Conservation (phyloP, 352 stramenopile genomes). For the Pseudoperonospora humuli region DNA sequence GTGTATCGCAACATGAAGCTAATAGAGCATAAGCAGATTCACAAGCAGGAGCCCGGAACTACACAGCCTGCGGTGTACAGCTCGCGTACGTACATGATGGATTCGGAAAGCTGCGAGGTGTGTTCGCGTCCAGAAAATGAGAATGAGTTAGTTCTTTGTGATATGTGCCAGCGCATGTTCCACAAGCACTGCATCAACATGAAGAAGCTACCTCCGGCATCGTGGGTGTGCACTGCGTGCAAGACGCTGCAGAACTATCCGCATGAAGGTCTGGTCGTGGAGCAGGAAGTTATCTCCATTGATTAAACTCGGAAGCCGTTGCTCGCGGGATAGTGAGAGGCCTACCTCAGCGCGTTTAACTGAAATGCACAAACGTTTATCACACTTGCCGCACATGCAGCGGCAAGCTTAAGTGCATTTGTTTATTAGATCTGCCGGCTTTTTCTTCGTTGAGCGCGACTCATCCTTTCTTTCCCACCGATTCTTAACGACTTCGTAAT, state of each 20-base stretch:
- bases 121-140: conserved; percentile 52
- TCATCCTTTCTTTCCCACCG: conserved; percentile 57
- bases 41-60: conserved; percentile 57
- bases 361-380: conserved; percentile 21
- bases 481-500: conserved; percentile 77
- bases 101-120: conserved; percentile 64
- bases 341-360: conserved; percentile 15
- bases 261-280: conserved; percentile 40
- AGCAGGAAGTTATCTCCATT: conserved; percentile 62
- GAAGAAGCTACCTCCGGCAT: conserved; percentile 62
- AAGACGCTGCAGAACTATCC: conserved; percentile 60
- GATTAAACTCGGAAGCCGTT: conserved; percentile 29
- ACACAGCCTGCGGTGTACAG: conserved; percentile 46
- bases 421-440: conserved; percentile 5
- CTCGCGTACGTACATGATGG: conserved; percentile 69
- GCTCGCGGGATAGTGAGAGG: conserved; percentile 5
- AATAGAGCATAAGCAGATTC: conserved; percentile 55
- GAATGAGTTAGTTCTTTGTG: conserved; percentile 64
- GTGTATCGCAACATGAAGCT: conserved; percentile 82
- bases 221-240: conserved; percentile 70
- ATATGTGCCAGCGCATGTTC: conserved; percentile 80
- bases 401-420: conserved; percentile 17
- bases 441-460: conserved; percentile 18
- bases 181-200: conserved; percentile 80
- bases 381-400: conserved; percentile 3